Base-by-base conservation (phyloP, 306 rosid species). In the Canavalia ensiformis region DNA sequence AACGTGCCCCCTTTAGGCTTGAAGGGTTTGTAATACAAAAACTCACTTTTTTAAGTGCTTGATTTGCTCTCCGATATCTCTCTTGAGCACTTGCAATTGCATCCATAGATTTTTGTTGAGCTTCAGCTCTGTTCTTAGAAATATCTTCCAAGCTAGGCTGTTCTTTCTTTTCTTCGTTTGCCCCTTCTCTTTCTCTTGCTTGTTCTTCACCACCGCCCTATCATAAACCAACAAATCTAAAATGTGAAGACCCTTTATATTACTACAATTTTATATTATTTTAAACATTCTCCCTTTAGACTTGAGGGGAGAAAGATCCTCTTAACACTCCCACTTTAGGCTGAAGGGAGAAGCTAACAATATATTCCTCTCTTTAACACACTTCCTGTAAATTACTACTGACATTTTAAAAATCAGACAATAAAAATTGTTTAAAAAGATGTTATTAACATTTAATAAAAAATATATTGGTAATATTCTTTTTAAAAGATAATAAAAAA, bases 101-200 rank as follows among this genome's bases (percentile, higher is more conserved):
- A 76, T 82, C 91, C 64, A 44, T 66, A 3, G 88, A 34, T 2
- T 82, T 91, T 74, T 92, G 83, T 83, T 87, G 94, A 28, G 86
- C 90, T 45, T 33, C 25, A 6, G 67, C 88, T 81, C 91, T 87
- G 9, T 69, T 39, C 60, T 69, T 75, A 4, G 88, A 71, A 37
- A 90, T 81, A n/a, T 86, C 90, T 60, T 85, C 94, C 33, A 87
- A 66, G n/a, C 84, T 71, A 12, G 56, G 58, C 11, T 25, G 74
- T 5, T 81, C 54, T 33, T 72, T 31, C 35, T 72, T 51, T 56
- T 34, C 45, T 4, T 4, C 29, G 2, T 3, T 7, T 11, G 18
- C 2, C 8, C 45, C 13, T 68, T 67, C 55, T 67, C 73, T 67
- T 44, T 50, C 74, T 76, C 73, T 51, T 64, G 73, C 72, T 49